Evolutionary conservation across 805 yeast species (phyloP).

Genomic region (Hyphopichia homilentoma): DNA sequence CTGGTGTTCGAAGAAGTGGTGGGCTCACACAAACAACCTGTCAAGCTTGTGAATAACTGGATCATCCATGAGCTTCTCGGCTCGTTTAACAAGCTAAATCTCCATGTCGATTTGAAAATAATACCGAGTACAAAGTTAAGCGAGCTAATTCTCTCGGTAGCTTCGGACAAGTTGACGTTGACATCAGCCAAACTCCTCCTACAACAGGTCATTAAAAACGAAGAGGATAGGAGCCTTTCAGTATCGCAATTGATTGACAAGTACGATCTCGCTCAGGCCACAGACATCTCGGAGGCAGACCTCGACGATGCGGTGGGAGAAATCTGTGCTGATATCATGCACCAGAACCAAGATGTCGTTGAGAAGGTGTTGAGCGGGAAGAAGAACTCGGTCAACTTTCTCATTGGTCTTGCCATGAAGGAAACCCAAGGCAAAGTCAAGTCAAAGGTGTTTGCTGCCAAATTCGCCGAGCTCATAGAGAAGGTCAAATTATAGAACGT

Average conservation of each 20-base stretch:
- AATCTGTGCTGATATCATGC: slow-evolving; percentile 45
- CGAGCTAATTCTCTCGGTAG: slow-evolving; percentile 52
- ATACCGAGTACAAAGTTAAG: slow-evolving; percentile 44
- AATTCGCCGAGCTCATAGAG: slow-evolving; percentile 19
- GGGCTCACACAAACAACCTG: slow-evolving; percentile 14
- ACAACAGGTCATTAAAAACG: slow-evolving; percentile 53
- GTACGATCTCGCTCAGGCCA: slow-evolving; percentile 42
- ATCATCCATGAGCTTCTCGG: slow-evolving; percentile 79
- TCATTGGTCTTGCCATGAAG: slow-evolving; percentile 85
- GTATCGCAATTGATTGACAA: slow-evolving; percentile 49
- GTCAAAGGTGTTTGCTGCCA: slow-evolving; percentile 26
- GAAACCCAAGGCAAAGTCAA: slow-evolving; percentile 61
- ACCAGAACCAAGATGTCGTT: slow-evolving; percentile 51
- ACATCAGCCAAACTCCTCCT: slow-evolving; percentile 67
- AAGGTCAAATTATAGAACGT: too few species aligned
- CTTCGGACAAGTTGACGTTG: slow-evolving; percentile 48
- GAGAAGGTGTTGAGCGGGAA: slow-evolving; percentile 54
- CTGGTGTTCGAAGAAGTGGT: slow-evolving; percentile 29
- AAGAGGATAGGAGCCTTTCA: slow-evolving; percentile 27
- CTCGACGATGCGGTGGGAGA: slow-evolving; percentile 29
- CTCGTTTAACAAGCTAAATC: slow-evolving; percentile 49
- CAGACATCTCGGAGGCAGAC: slow-evolving; percentile 25
- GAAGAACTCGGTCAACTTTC: slow-evolving; percentile 64
- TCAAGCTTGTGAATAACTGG: slow-evolving; percentile 66
- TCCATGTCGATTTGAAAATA: slow-evolving; percentile 22